These are phyloP conservation scores for Echites panduratus DNA, from an alignment of 257 asterid genomes.

Conservation along the genomic window DNA sequence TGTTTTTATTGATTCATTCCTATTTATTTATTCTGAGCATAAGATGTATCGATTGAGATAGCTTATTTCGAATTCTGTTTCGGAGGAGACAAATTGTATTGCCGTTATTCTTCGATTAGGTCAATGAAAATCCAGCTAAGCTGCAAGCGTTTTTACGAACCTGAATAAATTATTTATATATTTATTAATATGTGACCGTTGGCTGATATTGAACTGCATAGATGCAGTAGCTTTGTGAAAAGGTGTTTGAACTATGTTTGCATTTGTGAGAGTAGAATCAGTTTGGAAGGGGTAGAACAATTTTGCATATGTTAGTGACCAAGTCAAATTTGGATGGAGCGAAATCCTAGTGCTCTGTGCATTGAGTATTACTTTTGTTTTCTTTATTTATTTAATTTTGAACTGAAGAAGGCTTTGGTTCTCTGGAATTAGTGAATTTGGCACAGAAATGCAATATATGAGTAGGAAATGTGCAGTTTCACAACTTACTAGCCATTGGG, in stretches of 20 bases:
- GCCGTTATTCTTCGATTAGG: neutral
- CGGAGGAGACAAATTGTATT: neutral
- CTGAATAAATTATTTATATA: neutral
- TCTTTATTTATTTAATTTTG: neutral
- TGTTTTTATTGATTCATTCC: neutral
- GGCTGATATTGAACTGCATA: neutral
- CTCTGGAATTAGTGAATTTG: neutral
- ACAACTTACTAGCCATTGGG: neutral
- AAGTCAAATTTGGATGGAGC: neutral
- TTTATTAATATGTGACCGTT: neutral
- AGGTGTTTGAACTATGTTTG: neutral
- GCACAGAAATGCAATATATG: neutral
- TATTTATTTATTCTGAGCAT: neutral
- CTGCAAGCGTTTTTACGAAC: neutral
- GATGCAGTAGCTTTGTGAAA: neutral
- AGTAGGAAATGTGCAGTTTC: neutral
- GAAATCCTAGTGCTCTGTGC: neutral
- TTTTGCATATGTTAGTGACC: neutral
- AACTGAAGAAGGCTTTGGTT: neutral
- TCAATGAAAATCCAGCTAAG: conserved; percentile 6
- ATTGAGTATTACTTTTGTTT: neutral
- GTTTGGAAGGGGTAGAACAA: neutral
- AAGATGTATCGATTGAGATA: conserved; percentile 12
- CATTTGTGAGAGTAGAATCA: neutral
- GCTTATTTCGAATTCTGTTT: neutral